Conservation (phyloP, 495 filamentous ascomycete genomes). For the Penicillium roqueforti region DNA sequence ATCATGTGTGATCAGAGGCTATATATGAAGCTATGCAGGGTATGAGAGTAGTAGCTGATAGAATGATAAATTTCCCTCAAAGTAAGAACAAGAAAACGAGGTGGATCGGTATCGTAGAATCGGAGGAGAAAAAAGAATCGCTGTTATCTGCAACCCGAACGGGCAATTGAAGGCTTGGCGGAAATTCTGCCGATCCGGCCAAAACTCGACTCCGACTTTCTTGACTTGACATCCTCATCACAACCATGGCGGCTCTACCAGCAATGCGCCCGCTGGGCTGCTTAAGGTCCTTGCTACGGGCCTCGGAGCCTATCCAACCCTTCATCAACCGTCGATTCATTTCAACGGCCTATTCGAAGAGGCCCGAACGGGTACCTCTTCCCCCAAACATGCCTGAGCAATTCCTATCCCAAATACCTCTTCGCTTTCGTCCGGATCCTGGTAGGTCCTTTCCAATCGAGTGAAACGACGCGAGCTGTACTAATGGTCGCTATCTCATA, state of each 20-base stretch:
- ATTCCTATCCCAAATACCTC: slow-evolving; percentile 43
- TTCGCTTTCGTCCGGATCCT: slow-evolving; percentile 31
- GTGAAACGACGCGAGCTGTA: background rate
- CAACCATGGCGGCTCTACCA: slow-evolving; percentile 55
- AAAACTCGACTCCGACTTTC: slow-evolving; percentile 33
- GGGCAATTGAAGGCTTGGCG: slow-evolving; percentile 35
- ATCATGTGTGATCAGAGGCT: slow-evolving; percentile 17
- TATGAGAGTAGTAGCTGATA: background rate
- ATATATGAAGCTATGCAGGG: background rate
- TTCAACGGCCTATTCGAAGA: slow-evolving; percentile 38
- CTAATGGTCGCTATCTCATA: slow-evolving; percentile 18
- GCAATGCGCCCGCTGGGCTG: slow-evolving; percentile 63
- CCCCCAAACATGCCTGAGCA: slow-evolving; percentile 38
- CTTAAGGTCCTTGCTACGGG: slow-evolving; percentile 51
- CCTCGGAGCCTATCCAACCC: slow-evolving; percentile 45
- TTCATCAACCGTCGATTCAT: slow-evolving; percentile 37
- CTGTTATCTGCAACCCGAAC: slow-evolving; percentile 7
- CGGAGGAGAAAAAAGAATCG: slow-evolving; percentile 12
- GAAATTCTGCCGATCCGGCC: slow-evolving; percentile 41
- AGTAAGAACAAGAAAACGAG: slow-evolving; percentile 9
- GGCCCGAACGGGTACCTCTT: slow-evolving; percentile 35
- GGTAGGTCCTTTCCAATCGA: slow-evolving; percentile 22
- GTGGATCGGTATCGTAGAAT: slow-evolving; percentile 5
- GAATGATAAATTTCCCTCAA: background rate
- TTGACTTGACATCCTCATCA: slow-evolving; percentile 20